These are phyloP conservation scores for Glycine latifolia DNA, from an alignment of 306 rosid genomes.

Conservation along the genomic window DNA sequence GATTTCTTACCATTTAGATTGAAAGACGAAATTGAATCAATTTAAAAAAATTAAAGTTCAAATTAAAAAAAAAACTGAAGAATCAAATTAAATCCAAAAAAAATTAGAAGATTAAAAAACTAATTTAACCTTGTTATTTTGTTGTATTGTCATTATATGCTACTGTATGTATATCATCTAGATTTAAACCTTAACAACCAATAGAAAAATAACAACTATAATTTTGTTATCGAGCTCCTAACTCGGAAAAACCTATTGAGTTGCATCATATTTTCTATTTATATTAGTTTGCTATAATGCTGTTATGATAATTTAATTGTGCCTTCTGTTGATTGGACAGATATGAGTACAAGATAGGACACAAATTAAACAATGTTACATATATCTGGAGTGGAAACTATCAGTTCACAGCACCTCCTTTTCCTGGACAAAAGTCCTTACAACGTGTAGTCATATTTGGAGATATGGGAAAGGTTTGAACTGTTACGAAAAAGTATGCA, in stretches of 20 bases:
- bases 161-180: background rate
- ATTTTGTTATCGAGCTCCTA: background rate
- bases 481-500: slow-evolving; percentile 20
- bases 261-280: slow-evolving; percentile 21
- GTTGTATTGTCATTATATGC: background rate
- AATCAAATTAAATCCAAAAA: slow-evolving; percentile 52
- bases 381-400: slow-evolving; percentile 67
- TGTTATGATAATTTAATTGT: background rate
- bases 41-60: too few species aligned
- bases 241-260: background rate
- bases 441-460: slow-evolving; percentile 88
- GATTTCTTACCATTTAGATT: too few species aligned
- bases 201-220: background rate
- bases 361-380: slow-evolving; percentile 67
- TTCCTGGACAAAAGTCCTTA: slow-evolving; percentile 86
- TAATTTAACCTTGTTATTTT: background rate
- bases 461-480: slow-evolving; percentile 93
- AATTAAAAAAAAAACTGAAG: slow-evolving; percentile 8
- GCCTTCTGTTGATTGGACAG: slow-evolving; percentile 52
- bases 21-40: too few species aligned
- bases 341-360: slow-evolving; percentile 82
- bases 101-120: background rate
- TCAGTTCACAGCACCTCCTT: slow-evolving; percentile 85
- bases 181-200: background rate
- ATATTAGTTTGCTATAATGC: slow-evolving; percentile 2